phyloP scores from a whole-genome alignment of 495 filamentous ascomycete species.

The Aspergillus ostianus region DNA sequence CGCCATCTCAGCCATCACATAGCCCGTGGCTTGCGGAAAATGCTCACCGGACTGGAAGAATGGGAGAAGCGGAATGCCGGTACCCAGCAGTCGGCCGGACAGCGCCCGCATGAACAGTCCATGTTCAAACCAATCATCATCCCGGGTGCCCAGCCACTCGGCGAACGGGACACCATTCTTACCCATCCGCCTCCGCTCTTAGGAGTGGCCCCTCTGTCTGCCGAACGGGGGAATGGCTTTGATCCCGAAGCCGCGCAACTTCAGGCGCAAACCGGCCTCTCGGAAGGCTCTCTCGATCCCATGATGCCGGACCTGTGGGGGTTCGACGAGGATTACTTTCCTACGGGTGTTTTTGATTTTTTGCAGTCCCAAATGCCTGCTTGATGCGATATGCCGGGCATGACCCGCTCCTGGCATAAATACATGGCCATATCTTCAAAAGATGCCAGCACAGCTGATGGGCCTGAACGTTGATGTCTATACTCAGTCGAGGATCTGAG shows the following conservation, averaged over 20 bases:
- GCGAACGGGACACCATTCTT: constrained; percentile 41
- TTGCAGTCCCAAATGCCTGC: constrained; percentile 48
- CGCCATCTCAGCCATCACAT: constrained; percentile 55
- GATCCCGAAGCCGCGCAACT: constrained; percentile 17
- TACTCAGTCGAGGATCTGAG: no score
- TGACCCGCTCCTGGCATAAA: not conserved
- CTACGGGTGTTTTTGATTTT: constrained; percentile 50
- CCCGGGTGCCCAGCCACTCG: constrained; percentile 39
- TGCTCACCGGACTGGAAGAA: constrained; percentile 47
- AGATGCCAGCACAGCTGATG: no score
- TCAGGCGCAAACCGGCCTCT: constrained; percentile 38
- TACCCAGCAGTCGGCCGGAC: constrained; percentile 20
- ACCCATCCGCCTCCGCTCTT: constrained; percentile 41
- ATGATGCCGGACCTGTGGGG: constrained; percentile 52
- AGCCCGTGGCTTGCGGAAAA: constrained; percentile 51
- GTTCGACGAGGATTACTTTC: constrained; percentile 50
- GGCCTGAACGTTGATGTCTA: no score
- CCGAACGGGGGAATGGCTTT: constrained; percentile 42
- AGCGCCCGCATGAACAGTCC: constrained; percentile 27
- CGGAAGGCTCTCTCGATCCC: constrained; percentile 45
- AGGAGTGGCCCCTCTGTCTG: constrained; percentile 45
- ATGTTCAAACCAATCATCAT: constrained; percentile 43
- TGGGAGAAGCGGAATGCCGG: constrained; percentile 43
- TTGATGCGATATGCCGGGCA: not conserved
- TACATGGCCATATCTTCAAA: not conserved